A percentile compares a stretch with the other conserved stretches of the same genome.
Evolutionary conservation across 208 protist genomes (phyloP).

Genomic region (Trypanosoma conorhini): DNA sequence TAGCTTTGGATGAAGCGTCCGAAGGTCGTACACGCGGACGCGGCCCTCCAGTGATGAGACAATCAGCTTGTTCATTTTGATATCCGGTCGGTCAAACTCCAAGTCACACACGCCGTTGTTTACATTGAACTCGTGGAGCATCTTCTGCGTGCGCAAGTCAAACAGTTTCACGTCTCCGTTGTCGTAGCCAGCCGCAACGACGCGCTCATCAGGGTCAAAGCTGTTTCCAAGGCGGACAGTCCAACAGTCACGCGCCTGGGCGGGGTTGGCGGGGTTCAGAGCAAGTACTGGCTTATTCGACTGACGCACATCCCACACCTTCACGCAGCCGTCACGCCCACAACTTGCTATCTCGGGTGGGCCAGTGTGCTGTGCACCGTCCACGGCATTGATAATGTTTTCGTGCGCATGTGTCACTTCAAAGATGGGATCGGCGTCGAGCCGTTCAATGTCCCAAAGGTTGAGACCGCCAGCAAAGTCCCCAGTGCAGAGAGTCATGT

Average conservation of each 20-base stretch:
- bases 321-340: slow-evolving; percentile 89
- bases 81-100: slow-evolving; percentile 93
- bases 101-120: slow-evolving; percentile 92
- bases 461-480: slow-evolving; percentile 88
- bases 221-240: slow-evolving; percentile 93
- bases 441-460: slow-evolving; percentile 80
- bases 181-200: slow-evolving; percentile 93
- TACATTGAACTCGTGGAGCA: slow-evolving; percentile 94
- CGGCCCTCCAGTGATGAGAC: slow-evolving; percentile 87
- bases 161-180: slow-evolving; percentile 97
- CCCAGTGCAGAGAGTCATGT: slow-evolving; percentile 63
- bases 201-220: slow-evolving; percentile 84
- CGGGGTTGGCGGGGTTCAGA: slow-evolving; percentile 71
- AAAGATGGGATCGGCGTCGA: slow-evolving; percentile 46
- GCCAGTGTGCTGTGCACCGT: slow-evolving; percentile 84
- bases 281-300: slow-evolving; percentile 73
- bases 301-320: slow-evolving; percentile 94
- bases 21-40: slow-evolving; percentile 87
- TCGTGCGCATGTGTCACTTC: slow-evolving; percentile 82
- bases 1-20: slow-evolving; percentile 81
- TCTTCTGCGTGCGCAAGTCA: slow-evolving; percentile 89
- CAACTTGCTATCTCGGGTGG: slow-evolving; percentile 90
- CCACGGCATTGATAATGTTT: slow-evolving; percentile 94
- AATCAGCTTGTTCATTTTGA: slow-evolving; percentile 95
- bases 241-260: slow-evolving; percentile 91